Percentiles rank a stretch among this genome's conserved stretches.
These are phyloP conservation scores for Lagenidium giganteum DNA, from an alignment of 352 stramenopile genomes.

Conservation along the genomic window DNA sequence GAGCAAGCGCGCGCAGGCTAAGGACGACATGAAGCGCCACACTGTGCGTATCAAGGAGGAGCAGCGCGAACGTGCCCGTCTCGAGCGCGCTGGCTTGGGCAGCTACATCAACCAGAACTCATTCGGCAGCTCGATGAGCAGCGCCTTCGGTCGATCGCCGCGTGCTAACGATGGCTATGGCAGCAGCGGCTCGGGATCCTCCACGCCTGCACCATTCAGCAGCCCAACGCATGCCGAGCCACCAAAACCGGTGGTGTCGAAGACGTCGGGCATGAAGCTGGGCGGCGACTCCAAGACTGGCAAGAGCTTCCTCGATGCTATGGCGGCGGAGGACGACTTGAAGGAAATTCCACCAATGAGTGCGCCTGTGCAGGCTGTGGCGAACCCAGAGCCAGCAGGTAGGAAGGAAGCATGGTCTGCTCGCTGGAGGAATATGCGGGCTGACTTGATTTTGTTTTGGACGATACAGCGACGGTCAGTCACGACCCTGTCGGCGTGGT, in stretches of 20 bases:
- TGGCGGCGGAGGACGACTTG: constrained; percentile 79
- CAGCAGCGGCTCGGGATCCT: constrained; percentile 25
- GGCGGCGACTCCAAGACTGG: constrained; percentile 42
- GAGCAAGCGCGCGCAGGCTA: constrained; percentile 89
- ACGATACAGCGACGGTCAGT: constrained; percentile 41
- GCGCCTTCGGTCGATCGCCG: constrained; percentile 60
- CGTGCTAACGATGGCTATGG: constrained; percentile 26
- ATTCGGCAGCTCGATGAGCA: constrained; percentile 68
- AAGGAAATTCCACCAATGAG: constrained; percentile 86
- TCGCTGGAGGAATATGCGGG: no score
- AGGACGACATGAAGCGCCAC: constrained; percentile 88
- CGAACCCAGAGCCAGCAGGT: constrained; percentile 49
- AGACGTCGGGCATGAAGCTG: constrained; percentile 34
- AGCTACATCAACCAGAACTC: constrained; percentile 51
- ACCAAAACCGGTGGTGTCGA: constrained; percentile 36
- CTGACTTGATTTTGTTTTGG: neutral
- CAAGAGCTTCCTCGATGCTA: constrained; percentile 84
- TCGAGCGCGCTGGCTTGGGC: constrained; percentile 71
- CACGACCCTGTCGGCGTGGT: constrained; percentile 77
- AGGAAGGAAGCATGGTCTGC: no score
- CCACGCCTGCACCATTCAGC: constrained; percentile 19
- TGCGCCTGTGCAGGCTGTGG: constrained; percentile 45
- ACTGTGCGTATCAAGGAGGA: constrained; percentile 85
- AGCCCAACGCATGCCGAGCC: constrained; percentile 54
- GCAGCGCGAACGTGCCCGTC: constrained; percentile 72